Evolutionary conservation across 257 asterid species (phyloP).

Genomic region (Penstemon eatonii): DNA sequence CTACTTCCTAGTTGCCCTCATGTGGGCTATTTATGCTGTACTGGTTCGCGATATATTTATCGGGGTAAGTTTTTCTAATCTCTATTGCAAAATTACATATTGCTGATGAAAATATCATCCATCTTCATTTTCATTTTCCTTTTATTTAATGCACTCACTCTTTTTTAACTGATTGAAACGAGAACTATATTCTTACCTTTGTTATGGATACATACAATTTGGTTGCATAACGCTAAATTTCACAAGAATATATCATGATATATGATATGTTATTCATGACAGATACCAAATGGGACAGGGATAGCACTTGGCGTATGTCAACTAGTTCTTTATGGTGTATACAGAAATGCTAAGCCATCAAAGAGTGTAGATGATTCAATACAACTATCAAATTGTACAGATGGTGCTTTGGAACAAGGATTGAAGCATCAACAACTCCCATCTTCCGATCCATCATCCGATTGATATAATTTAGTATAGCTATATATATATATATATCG

Average conservation of each 20-base stretch:
- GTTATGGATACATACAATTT: background rate
- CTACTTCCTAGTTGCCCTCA: constrained; percentile 13
- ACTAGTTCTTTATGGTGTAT: constrained; percentile 3
- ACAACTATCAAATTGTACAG: background rate
- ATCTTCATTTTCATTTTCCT: too few species aligned
- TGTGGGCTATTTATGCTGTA: constrained; percentile 6
- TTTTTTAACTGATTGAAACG: too few species aligned
- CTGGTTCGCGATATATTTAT: constrained; percentile 16
- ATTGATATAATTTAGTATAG: background rate
- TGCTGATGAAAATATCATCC: background rate
- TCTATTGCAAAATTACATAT: background rate
- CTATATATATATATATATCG: background rate
- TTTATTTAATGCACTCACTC: too few species aligned
- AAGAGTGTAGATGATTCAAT: background rate
- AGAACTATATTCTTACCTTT: background rate
- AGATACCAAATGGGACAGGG: constrained; percentile 19
- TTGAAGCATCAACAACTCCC: background rate
- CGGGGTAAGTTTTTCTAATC: constrained; percentile 6
- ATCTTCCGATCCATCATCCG: background rate
- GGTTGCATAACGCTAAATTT: background rate
- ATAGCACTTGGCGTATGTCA: constrained; percentile 9
- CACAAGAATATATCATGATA: background rate
- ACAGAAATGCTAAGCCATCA: constrained; percentile 18
- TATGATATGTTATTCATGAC: background rate
- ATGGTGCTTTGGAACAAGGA: constrained; percentile 9